Conservation (phyloP, 257 asterid genomes). For the Haberlea rhodopensis region DNA sequence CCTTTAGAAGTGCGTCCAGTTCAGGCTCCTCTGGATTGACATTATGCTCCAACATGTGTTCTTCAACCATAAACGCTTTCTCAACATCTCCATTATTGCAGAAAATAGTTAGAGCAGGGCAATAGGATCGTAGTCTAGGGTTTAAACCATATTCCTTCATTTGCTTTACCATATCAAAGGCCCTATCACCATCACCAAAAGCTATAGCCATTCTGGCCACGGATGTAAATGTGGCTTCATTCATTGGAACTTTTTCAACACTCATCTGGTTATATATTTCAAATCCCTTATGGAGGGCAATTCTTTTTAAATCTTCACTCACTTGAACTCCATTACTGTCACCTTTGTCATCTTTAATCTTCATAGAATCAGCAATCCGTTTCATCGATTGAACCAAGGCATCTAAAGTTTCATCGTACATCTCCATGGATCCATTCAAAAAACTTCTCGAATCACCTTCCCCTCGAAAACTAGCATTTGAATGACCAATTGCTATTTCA, state of each 20-base stretch:
- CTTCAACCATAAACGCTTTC: slow-evolving; percentile 65
- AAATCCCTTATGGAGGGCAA: slow-evolving; percentile 62
- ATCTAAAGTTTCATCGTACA: slow-evolving; percentile 39
- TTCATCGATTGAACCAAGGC: slow-evolving; percentile 51
- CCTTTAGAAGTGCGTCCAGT: slow-evolving; percentile 60
- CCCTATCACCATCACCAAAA: slow-evolving; percentile 71
- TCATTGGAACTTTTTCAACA: slow-evolving; percentile 58
- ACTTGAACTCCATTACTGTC: slow-evolving; percentile 42
- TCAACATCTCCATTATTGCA: slow-evolving; percentile 65
- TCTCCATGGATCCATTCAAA: slow-evolving; percentile 25
- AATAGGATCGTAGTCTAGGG: slow-evolving; percentile 71
- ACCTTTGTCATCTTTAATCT: slow-evolving; percentile 19
- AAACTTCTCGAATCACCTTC: slow-evolving; percentile 14
- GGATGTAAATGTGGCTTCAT: slow-evolving; percentile 77
- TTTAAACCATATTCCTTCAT: slow-evolving; percentile 63
- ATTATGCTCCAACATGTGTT: slow-evolving; percentile 68
- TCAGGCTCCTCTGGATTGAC: slow-evolving; percentile 80
- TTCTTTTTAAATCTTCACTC: slow-evolving; percentile 51
- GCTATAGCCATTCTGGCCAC: slow-evolving; percentile 88
- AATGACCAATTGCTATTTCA: slow-evolving; percentile 17
- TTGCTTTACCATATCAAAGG: slow-evolving; percentile 62
- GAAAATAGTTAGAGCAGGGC: slow-evolving; percentile 74
- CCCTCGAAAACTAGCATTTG: slow-evolving; percentile 8
- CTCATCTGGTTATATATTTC: slow-evolving; percentile 58
- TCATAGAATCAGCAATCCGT: slow-evolving; percentile 25